Conservation (phyloP, 1,139 yeast genomes). For the Cylindricascospora bacillispora region DNA sequence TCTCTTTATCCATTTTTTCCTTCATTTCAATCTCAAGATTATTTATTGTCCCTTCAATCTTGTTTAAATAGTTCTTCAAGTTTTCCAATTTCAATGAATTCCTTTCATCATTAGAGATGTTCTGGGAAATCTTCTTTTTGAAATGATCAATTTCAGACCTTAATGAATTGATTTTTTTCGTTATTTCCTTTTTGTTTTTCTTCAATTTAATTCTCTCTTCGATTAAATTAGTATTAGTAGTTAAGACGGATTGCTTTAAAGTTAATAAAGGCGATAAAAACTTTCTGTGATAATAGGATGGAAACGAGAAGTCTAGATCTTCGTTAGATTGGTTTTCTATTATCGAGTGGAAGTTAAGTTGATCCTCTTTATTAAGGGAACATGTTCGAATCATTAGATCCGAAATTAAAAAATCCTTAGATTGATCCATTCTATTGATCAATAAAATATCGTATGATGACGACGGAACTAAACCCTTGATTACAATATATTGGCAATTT, state of each 20-base stretch:
- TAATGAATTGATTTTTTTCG: slow-evolving; percentile 39
- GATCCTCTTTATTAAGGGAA: slow-evolving; percentile 13
- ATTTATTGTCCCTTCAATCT: slow-evolving; percentile 30
- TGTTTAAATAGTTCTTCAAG: slow-evolving; percentile 30
- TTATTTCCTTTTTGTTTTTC: slow-evolving; percentile 51
- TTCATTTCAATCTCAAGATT: slow-evolving; percentile 29
- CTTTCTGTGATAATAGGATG: slow-evolving; percentile 25
- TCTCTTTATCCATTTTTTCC: slow-evolving; percentile 25
- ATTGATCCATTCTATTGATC: slow-evolving; percentile 30
- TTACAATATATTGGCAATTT: slow-evolving; percentile 35
- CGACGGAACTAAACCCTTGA: slow-evolving; percentile 54
- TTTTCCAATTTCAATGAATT: slow-evolving; percentile 33
- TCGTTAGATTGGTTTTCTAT: slow-evolving; percentile 10
- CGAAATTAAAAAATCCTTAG: slow-evolving; percentile 30
- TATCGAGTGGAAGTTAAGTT: too few relatives aligned
- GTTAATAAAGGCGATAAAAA: slow-evolving; percentile 41
- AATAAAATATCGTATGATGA: slow-evolving; percentile 59
- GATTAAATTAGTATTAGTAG: slow-evolving; percentile 44
- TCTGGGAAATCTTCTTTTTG: slow-evolving; percentile 37
- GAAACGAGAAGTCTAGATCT: slow-evolving; percentile 21
- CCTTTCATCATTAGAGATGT: slow-evolving; percentile 34
- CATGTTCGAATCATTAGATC: slow-evolving; percentile 34
- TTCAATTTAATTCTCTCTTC: slow-evolving; percentile 40
- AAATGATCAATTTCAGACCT: slow-evolving; percentile 47
- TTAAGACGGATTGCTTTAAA: slow-evolving; percentile 47